Evolutionary conservation across 108 stramenopile species (phyloP), one percentile per base, ranked within the genome.

Genomic region (Nitzschia sp.): DNA sequence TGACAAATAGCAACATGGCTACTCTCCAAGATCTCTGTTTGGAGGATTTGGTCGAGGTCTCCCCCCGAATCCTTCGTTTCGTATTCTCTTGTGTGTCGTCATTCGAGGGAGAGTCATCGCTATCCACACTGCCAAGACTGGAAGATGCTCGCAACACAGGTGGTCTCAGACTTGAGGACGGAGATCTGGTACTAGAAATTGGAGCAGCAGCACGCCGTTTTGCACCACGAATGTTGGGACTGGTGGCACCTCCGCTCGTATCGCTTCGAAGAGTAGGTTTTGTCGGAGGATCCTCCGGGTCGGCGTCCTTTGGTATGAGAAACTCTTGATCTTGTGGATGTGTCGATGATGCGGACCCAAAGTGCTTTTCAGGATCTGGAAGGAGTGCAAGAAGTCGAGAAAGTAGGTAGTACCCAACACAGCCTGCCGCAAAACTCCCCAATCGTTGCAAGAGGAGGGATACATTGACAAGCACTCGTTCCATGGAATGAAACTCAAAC

Each of bases 291-390:
- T 34, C 29, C 29, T 34, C 29, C 29, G 5, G 29, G 29, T 34
- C 29, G 5, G 5, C 29, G 5, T 34, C 29, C 29, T 34, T 34
- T 1, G 29, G 29, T 34, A 34, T 34, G 3, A 34, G 29, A 5
- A 34, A 34, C 5, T 34, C 29, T 1, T 34, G 5, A 34, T 34
- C 29, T 34, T 34, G 29, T 34, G 29, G 5, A 34, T 1, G 5
- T 34, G 29, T 5, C 5, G 29, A 34, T 34, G 20, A 12, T 54
- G 3, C 17, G 7, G 53, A 63, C 7, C 26, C 41, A 17, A 54
- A 74, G n/a, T 71, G 57, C n/a, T 53, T 74, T 53, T 91, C 83
- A 9, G 91, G 91, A 63, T 89, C 91, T 20, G 91, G 88, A 71
- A 92, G 82, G 22, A 80, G 75, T 53, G 59, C 80, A 25, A 75